Conservation (phyloP, 148 eudicot species). For the Selenicereus undatus region DNA sequence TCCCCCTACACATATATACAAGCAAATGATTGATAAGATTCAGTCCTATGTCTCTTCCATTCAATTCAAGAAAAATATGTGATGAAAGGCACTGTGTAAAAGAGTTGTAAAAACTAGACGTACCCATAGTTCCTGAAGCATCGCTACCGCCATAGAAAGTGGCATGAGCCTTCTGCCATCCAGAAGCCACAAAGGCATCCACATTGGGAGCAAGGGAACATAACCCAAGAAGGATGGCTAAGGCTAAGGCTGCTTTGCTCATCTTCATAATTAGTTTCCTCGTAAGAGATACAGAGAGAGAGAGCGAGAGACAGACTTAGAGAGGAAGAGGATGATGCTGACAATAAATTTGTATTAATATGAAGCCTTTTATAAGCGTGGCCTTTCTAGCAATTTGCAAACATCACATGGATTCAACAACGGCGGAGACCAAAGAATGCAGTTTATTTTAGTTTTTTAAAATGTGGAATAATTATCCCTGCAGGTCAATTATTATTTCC, state of each 20-base stretch:
- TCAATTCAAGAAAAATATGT: too few relatives aligned
- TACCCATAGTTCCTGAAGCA: too few relatives aligned
- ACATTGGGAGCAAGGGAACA: constrained; percentile 30
- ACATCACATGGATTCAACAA: constrained; percentile 34
- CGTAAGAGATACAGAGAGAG: neutral
- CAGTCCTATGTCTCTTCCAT: too few relatives aligned
- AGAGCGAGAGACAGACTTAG: neutral
- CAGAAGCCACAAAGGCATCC: constrained; percentile 50
- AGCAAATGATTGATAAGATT: too few relatives aligned
- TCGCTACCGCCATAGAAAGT: too few relatives aligned
- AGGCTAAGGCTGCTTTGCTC: constrained; percentile 23
- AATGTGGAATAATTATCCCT: constrained; percentile 22
- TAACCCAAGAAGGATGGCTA: constrained; percentile 21
- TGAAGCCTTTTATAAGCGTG: constrained; percentile 17
- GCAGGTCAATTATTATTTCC: constrained; percentile 45
- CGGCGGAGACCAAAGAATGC: constrained; percentile 1
- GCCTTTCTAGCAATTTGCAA: constrained; percentile 11
- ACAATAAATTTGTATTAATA: constrained; percentile 18
- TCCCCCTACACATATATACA: too few relatives aligned
- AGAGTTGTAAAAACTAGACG: too few relatives aligned
- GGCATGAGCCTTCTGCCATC: constrained; percentile 56
- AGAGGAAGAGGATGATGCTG: constrained; percentile 1
- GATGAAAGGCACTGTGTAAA: too few relatives aligned
- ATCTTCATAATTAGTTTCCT: constrained; percentile 22
- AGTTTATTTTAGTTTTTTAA: neutral